Conservation (phyloP, 2,329 filamentous ascomycete genomes). For the Aspergillus latus region DNA sequence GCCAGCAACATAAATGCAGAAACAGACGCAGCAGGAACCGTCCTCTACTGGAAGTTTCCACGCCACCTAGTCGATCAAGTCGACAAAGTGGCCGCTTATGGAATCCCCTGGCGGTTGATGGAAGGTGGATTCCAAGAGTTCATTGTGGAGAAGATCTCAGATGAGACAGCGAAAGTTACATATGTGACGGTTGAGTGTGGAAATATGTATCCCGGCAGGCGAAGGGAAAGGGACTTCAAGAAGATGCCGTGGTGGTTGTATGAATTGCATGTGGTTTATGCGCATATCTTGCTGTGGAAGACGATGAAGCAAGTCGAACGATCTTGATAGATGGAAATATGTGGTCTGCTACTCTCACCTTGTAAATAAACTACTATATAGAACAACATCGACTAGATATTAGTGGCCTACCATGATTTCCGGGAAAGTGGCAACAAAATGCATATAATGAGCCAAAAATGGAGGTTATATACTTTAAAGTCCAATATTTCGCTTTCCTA, state of each 20-base stretch:
- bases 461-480: too few species aligned
- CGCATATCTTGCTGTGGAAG: slow-evolving; percentile 5
- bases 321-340: too few species aligned
- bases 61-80: background rate
- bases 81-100: slow-evolving; percentile 9
- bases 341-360: too few species aligned
- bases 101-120: slow-evolving; percentile 16
- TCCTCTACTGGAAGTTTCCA: background rate
- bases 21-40: background rate
- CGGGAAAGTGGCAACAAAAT: too few species aligned
- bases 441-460: too few species aligned
- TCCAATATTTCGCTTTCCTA: too few species aligned
- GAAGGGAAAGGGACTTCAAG: slow-evolving; percentile 9
- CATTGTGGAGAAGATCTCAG: slow-evolving; percentile 11
- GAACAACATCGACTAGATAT: too few species aligned
- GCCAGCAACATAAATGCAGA: background rate
- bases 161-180: slow-evolving; percentile 10
- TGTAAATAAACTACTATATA: too few species aligned
- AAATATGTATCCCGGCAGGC: slow-evolving; percentile 6
- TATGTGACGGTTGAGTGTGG: slow-evolving; percentile 12
- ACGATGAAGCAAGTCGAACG: too few species aligned
- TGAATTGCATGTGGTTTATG: slow-evolving; percentile 17
- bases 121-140: slow-evolving; percentile 17
- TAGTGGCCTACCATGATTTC: too few species aligned
- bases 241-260: slow-evolving; percentile 11